Conservation (phyloP, 176 grass and related monocot genomes). For the Tillandsia leiboldiana region DNA sequence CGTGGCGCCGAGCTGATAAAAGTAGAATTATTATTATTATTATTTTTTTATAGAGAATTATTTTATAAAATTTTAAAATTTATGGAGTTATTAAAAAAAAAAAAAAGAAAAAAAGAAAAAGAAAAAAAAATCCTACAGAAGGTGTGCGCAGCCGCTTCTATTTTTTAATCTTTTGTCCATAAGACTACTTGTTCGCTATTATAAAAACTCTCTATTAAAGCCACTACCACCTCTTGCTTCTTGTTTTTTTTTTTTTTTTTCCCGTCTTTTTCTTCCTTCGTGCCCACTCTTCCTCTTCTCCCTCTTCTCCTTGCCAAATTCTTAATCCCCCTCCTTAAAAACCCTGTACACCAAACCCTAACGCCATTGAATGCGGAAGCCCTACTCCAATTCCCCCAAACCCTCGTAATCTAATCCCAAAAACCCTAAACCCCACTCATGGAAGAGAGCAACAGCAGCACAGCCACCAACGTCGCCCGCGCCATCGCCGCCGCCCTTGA, state of each 20-base stretch:
- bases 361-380: not conserved
- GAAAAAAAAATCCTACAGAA: no score
- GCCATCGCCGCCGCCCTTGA: slow-evolving; percentile 82
- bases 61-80: no score
- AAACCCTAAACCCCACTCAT: slow-evolving; percentile 17
- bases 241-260: not conserved
- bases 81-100: no score
- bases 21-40: no score
- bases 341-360: not conserved
- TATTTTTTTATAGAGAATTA: no score
- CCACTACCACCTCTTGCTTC: no score
- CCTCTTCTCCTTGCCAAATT: not conserved
- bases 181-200: no score
- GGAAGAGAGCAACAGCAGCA: slow-evolving; percentile 38
- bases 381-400: not conserved
- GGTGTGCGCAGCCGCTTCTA: no score
- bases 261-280: not conserved
- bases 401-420: not conserved
- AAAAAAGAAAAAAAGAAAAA: no score
- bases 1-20: no score
- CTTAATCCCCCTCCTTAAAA: not conserved
- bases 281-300: not conserved
- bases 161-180: no score
- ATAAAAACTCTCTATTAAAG: no score
- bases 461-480: slow-evolving; percentile 32